These are phyloP conservation scores for Botrytis sinoallii DNA, from an alignment of 2,329 filamentous ascomycete genomes.

Conservation along the genomic window DNA sequence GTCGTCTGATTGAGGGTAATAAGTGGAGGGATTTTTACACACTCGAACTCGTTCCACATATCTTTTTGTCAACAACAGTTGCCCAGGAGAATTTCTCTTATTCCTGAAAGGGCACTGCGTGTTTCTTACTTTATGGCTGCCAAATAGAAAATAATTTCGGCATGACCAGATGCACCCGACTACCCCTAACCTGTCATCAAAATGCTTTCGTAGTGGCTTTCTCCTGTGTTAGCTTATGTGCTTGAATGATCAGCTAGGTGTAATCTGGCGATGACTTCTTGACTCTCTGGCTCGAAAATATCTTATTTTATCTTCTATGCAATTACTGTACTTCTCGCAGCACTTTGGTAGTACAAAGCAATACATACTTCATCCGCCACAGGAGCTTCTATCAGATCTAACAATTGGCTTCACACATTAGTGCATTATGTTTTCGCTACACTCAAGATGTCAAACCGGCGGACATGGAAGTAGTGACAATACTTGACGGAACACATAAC, in stretches of 20 bases:
- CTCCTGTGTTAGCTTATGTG: not conserved
- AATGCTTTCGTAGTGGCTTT: not conserved
- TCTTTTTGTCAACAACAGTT: too few relatives aligned
- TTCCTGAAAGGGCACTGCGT: too few relatives aligned
- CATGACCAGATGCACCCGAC: not conserved
- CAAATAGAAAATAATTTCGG: too few relatives aligned
- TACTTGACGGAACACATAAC: not conserved
- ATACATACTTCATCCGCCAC: not conserved
- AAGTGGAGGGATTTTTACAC: too few relatives aligned
- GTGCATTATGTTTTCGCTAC: not conserved
- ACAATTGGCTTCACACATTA: not conserved
- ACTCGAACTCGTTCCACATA: too few relatives aligned
- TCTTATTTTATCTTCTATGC: too few relatives aligned
- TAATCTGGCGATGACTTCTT: not conserved
- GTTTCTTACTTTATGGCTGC: too few relatives aligned
- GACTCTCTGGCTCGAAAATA: not conserved
- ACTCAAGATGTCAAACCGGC: not conserved
- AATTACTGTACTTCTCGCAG: too few relatives aligned
- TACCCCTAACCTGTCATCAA: not conserved
- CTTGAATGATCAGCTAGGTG: not conserved
- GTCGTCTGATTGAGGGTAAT: too few relatives aligned
- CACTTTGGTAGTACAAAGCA: not conserved
- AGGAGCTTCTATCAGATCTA: not conserved
- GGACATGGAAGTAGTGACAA: fast-evolving
- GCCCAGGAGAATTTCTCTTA: fast-evolving